Base-by-base conservation (phyloP, 306 rosid genomes). In the Quercus parvula region DNA sequence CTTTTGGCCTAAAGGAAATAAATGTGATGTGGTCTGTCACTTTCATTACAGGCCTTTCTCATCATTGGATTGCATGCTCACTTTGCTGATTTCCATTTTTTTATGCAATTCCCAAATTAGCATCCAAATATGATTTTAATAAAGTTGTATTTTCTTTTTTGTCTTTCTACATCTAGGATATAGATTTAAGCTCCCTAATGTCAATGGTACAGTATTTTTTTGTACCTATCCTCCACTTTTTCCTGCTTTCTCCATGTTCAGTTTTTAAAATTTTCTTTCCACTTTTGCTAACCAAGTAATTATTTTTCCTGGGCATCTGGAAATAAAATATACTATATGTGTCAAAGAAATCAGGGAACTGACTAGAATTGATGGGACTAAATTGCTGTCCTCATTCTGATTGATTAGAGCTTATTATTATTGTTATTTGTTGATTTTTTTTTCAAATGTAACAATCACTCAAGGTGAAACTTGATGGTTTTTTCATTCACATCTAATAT, bases 401-500 rank as follows among this genome's bases (percentile, higher is more conserved):
- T 20, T 52, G 71, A 52, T 52, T 66, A 49, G 55, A 54, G 56
- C 72, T 5, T 4, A 33, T 58, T 61, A 1, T 14, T 68, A 2
- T 30, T 30, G 10, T 64, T 67, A 31, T 56, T 72, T 70, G 61
- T 57, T 6, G 58, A 27, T 70, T 69, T 73, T 71, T 54, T 71
- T 62, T 71, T 71, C 70, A 69, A 61, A 74, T 71, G 78, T 33
- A 61, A 73, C 72, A 67, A 83, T 30, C 24, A 31, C 75, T 70
- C 55, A 56, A 52, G 77, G 69, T 59, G 59, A 31, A 77, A 75
- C 52, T 38, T 61, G 80, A 54, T 66, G 73, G 38, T 76, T 79
- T 1, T 20, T 46, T 72, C 33, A 77, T 63, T 79, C 77, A 35
- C 78, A 68, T 80, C 30, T 57, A 69, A 58, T 74, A 71, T 84